Evolutionary conservation across 805 yeast species (phyloP).

Genomic region (Lipomyces chichibuensis): DNA sequence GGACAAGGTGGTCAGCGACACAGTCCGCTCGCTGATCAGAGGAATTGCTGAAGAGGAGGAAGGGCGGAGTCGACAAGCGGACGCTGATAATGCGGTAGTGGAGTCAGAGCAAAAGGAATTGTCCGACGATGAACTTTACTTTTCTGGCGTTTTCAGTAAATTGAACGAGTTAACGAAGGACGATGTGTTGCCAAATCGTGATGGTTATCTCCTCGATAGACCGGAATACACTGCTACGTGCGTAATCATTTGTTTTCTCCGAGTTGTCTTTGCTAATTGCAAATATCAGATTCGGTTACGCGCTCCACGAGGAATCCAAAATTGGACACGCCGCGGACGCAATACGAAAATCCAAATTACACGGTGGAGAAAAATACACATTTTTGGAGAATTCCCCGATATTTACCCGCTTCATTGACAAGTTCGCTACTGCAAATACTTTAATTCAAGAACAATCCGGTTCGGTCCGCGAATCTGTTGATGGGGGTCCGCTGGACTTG

Average conservation of each 20-base stretch:
- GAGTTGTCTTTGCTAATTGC: background rate
- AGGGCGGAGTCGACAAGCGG: background rate
- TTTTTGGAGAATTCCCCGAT: constrained; percentile 16
- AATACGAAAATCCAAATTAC: constrained; percentile 1
- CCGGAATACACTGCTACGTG: constrained; percentile 7
- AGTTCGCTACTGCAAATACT: constrained; percentile 1
- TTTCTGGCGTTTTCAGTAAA: background rate
- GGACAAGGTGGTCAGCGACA: constrained; percentile 2
- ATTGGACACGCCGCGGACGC: constrained; percentile 18
- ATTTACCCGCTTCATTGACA: constrained; percentile 23
- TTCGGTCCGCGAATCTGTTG: background rate
- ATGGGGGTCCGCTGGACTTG: background rate
- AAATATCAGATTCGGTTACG: constrained; percentile 17
- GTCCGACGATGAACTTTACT: background rate
- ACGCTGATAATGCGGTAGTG: background rate
- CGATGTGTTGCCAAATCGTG: background rate
- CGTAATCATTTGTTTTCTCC: background rate
- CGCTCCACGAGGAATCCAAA: constrained; percentile 19
- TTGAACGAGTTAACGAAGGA: background rate
- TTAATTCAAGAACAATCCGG: background rate
- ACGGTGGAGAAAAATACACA: constrained; percentile 12
- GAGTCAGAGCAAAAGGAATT: background rate
- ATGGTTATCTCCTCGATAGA: background rate
- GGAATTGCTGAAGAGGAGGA: constrained; percentile 13
- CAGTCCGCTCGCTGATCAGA: constrained; percentile 16